Evolutionary conservation across 2,329 filamentous ascomycete species (phyloP).

Genomic region (Sporothrix pallida): DNA sequence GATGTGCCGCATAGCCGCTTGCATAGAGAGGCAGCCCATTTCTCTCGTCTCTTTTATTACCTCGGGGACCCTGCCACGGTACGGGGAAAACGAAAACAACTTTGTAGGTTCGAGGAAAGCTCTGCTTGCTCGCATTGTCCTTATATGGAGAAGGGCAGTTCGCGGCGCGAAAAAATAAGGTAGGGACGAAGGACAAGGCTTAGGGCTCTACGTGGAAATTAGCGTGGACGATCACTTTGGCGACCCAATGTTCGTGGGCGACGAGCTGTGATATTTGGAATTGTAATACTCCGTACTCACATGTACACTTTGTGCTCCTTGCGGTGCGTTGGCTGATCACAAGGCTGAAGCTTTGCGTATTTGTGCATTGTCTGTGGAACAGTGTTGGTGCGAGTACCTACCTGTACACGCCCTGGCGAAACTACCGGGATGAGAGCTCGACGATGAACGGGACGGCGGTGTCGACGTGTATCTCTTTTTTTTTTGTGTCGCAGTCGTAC

Average conservation of each 20-base stretch:
- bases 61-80: background rate
- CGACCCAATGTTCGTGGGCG: background rate
- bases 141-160: conserved; percentile 1
- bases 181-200: background rate
- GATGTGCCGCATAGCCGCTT: no score
- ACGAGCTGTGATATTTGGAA: conserved; percentile 12
- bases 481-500: background rate
- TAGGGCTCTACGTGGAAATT: conserved; percentile 9
- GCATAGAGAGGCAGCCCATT: no score
- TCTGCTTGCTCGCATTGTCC: conserved; percentile 1
- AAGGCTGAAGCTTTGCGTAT: conserved; percentile 7
- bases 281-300: background rate
- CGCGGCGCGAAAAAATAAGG: background rate
- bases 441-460: background rate
- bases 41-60: no score
- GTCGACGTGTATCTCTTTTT: background rate
- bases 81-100: background rate
- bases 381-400: conserved; percentile 10
- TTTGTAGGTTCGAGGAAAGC: conserved; percentile 8
- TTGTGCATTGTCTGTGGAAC: conserved; percentile 13
- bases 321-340: conserved; percentile 3
- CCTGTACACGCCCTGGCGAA: conserved; percentile 4
- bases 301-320: conserved; percentile 2
- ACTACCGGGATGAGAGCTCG: background rate
- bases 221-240: conserved; percentile 10